phyloP scores from a whole-genome alignment of 306 rosid genomes.

The Chamaecrista fasciculata region DNA sequence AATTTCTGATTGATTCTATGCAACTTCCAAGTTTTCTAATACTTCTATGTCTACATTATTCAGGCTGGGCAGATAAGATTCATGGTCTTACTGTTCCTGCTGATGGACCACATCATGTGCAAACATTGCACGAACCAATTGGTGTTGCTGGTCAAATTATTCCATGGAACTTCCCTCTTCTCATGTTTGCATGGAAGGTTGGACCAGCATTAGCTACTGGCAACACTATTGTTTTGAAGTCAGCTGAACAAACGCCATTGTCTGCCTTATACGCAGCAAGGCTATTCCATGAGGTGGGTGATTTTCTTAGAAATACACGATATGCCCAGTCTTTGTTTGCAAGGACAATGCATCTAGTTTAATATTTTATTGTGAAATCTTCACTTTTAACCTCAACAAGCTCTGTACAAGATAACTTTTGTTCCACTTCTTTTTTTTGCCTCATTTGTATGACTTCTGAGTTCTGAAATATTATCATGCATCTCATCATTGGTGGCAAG shows the following conservation, averaged over 20 bases:
- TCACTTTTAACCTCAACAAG: neutral
- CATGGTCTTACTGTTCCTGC: slow-evolving; percentile 89
- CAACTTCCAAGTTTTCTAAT: slow-evolving; percentile 3
- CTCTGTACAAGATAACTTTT: neutral
- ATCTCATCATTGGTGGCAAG: neutral
- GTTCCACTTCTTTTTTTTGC: neutral
- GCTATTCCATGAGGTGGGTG: slow-evolving; percentile 71
- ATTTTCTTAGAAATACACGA: neutral
- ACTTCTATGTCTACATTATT: neutral
- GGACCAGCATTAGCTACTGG: slow-evolving; percentile 94
- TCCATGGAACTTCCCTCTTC: slow-evolving; percentile 97
- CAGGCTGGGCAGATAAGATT: slow-evolving; percentile 97
- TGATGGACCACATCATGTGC: slow-evolving; percentile 71
- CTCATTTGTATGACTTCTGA: neutral
- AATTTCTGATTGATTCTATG: neutral
- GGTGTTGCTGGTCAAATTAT: slow-evolving; percentile 96
- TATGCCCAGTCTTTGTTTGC: neutral
- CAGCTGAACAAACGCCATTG: slow-evolving; percentile 96
- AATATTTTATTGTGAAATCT: neutral
- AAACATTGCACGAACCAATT: slow-evolving; percentile 90
- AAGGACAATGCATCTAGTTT: neutral
- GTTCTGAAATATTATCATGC: neutral
- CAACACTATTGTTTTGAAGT: slow-evolving; percentile 75
- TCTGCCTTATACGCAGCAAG: slow-evolving; percentile 68
- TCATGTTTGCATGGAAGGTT: slow-evolving; percentile 90